Conservation (phyloP, 495 filamentous ascomycete genomes). For the Niebla homalea region DNA sequence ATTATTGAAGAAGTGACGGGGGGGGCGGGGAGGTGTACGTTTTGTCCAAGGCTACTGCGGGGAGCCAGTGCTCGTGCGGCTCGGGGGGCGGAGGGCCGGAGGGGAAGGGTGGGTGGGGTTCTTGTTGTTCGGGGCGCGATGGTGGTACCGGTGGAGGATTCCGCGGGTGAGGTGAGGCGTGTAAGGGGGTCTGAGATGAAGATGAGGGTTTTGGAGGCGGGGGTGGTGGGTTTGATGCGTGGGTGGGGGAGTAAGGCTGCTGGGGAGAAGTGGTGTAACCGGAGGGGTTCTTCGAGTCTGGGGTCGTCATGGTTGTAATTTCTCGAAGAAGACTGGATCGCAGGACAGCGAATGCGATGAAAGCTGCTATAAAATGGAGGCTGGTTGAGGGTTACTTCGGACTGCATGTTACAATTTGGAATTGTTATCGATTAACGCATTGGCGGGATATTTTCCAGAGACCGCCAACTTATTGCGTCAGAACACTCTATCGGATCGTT, state of each 20-base stretch:
- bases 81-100: constrained; percentile 9
- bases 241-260: background rate
- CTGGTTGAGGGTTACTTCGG: too few species aligned
- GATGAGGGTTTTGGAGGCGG: constrained; percentile 11
- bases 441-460: too few species aligned
- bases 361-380: too few species aligned
- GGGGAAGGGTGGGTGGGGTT: background rate
- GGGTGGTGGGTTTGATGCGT: constrained; percentile 6
- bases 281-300: constrained; percentile 1
- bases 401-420: too few species aligned
- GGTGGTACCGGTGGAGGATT: background rate
- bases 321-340: too few species aligned
- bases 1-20: constrained; percentile 45
- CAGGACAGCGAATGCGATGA: too few species aligned
- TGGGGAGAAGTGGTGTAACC: background rate
- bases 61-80: constrained; percentile 41
- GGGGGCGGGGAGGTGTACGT: constrained; percentile 51
- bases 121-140: background rate
- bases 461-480: too few species aligned
- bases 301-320: background rate
- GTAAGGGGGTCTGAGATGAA: background rate
- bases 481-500: too few species aligned
- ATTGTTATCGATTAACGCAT: too few species aligned
- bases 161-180: background rate
- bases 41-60: constrained; percentile 57